Conservation (phyloP, 2,329 filamentous ascomycete genomes). For the Colletotrichum sp. region DNA sequence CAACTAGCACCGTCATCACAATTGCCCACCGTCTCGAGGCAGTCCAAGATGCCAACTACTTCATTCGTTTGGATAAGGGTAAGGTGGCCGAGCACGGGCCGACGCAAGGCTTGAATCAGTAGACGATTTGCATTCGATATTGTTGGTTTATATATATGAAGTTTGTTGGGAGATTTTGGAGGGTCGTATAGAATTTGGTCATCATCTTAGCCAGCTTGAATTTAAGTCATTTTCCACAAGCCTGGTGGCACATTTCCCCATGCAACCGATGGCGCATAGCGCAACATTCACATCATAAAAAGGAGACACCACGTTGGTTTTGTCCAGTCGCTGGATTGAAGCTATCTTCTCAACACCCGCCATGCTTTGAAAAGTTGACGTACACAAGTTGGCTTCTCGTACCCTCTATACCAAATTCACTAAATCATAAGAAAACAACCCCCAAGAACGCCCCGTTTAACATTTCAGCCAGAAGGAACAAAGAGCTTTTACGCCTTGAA, state of each 20-base stretch:
- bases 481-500: conserved; percentile 20
- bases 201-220: background rate
- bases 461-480: background rate
- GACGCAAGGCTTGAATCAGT: conserved; percentile 20
- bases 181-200: background rate
- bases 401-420: background rate
- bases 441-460: background rate
- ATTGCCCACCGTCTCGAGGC: conserved; percentile 71
- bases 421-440: background rate
- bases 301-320: background rate
- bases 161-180: background rate
- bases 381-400: background rate
- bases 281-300: background rate
- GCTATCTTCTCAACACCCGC: background rate
- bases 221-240: background rate
- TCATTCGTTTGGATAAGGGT: conserved; percentile 57
- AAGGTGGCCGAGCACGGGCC: conserved; percentile 55
- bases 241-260: background rate
- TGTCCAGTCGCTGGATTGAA: background rate
- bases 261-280: background rate
- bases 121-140: background rate
- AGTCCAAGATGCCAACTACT: conserved; percentile 63
- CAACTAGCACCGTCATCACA: conserved; percentile 64
- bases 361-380: background rate
- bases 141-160: background rate